phyloP scores from a whole-genome alignment of 176 grass and related monocot species.

The Microstegium vimineum region DNA sequence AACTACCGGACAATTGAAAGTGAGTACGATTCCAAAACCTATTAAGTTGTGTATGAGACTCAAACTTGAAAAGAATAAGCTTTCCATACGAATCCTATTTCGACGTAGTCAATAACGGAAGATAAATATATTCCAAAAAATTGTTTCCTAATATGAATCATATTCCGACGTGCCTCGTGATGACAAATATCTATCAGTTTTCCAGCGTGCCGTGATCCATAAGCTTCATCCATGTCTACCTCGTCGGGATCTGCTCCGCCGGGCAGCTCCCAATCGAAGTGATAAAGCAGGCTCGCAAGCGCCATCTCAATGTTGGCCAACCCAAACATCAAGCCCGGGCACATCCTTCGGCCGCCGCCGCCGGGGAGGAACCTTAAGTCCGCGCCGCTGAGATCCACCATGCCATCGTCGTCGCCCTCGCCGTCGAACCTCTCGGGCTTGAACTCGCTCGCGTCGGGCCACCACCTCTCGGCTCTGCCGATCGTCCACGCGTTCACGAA shows the following conservation, averaged over 20 bases:
- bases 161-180: too few species aligned
- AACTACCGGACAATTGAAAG: too few species aligned
- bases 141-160: too few species aligned
- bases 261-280: slow-evolving; percentile 29
- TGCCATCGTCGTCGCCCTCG: too few species aligned
- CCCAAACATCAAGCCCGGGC: slow-evolving; percentile 33
- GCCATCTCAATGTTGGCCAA: slow-evolving; percentile 11
- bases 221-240: slow-evolving; percentile 29
- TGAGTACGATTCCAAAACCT: too few species aligned
- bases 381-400: neutral
- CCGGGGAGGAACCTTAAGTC: slow-evolving; percentile 33
- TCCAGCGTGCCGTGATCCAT: neutral
- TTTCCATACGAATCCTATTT: too few species aligned
- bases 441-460: slow-evolving; percentile 35
- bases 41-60: too few species aligned
- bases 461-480: slow-evolving; percentile 17
- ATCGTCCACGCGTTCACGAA: slow-evolving; percentile 28
- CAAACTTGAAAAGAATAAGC: too few species aligned
- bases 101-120: too few species aligned
- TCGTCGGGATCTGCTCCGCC: neutral
- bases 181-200: too few species aligned
- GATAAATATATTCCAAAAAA: too few species aligned
- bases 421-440: slow-evolving; percentile 27
- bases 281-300: slow-evolving; percentile 26
- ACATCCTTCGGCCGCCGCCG: slow-evolving; percentile 37